Evolutionary conservation across 169 alveolate genomes (phyloP).

Genomic region (Plasmodium coatneyi): DNA sequence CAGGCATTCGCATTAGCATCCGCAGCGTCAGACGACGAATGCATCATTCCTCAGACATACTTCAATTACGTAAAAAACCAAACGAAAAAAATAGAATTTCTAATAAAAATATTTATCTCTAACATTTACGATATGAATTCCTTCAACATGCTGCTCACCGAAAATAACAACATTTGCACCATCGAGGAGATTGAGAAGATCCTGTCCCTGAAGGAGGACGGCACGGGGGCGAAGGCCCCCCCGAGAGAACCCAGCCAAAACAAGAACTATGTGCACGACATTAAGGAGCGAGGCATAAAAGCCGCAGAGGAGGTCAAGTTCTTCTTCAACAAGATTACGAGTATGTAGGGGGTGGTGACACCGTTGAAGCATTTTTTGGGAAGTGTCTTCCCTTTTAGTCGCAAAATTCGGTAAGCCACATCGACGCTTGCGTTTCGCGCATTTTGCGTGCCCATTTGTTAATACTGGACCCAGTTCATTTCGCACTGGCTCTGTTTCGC

Average conservation of each 20-base stretch:
- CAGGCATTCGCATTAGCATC: neutral
- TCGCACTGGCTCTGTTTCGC: neutral
- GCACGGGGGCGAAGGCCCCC: neutral
- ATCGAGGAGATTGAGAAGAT: conserved; percentile 66
- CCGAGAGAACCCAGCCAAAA: neutral
- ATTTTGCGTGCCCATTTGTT: neutral
- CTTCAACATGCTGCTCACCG: conserved; percentile 40
- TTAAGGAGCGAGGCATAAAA: conserved; percentile 36
- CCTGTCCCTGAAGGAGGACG: conserved; percentile 16
- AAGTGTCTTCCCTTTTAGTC: neutral
- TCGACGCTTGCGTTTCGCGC: neutral
- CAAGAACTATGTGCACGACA: conserved; percentile 22
- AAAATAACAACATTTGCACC: conserved; percentile 63
- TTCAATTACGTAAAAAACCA: conserved; percentile 50
- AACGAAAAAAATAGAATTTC: conserved; percentile 36
- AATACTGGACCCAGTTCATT: neutral
- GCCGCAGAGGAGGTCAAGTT: conserved; percentile 64
- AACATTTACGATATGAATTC: conserved; percentile 39
- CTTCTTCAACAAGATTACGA: conserved; percentile 38
- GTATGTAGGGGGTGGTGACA: neutral
- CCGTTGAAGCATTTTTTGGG: neutral
- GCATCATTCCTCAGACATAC: conserved; percentile 37
- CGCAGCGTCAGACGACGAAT: neutral
- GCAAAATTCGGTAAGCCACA: neutral
- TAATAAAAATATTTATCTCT: conserved; percentile 54